Conservation (phyloP, 768 basidiomycete genomes). For the button mushroom (Agaricus bisporus) region DNA sequence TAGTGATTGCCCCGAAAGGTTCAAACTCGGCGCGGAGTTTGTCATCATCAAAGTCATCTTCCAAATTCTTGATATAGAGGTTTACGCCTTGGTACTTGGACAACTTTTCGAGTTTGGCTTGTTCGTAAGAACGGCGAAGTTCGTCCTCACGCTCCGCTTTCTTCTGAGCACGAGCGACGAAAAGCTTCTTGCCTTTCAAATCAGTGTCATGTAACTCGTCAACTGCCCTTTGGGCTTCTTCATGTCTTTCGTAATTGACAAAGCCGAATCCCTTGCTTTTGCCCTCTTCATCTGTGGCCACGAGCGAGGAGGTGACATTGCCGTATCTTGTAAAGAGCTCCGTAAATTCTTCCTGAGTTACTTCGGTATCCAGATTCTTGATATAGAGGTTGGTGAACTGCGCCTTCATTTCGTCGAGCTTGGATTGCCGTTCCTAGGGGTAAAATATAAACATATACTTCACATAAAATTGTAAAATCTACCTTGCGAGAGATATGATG, state of each 20-base stretch:
- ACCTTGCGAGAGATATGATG: constrained; percentile 97
- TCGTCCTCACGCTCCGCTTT: constrained; percentile 98
- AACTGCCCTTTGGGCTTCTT: constrained; percentile 86
- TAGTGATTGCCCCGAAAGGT: constrained; percentile 94
- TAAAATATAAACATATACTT: not conserved
- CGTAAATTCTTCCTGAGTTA: constrained; percentile 82
- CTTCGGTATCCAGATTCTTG: constrained; percentile 90
- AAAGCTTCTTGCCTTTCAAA: constrained; percentile 81
- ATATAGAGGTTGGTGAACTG: constrained; percentile 98
- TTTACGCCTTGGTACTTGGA: constrained; percentile 99
- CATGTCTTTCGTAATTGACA: constrained; percentile 93
- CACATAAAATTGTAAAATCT: constrained; percentile 13
- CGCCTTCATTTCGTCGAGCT: constrained; percentile 95
- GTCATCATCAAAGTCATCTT: constrained; percentile 97
- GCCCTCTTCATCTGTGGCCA: constrained; percentile 81
- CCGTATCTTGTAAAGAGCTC: constrained; percentile 76
- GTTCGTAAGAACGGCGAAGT: constrained; percentile 87
- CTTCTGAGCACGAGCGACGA: constrained; percentile 96
- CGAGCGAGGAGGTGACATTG: constrained; percentile 79
- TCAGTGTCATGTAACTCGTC: constrained; percentile 87
- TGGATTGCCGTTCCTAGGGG: constrained; percentile 87
- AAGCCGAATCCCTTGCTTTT: constrained; percentile 98
- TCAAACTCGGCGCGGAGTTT: constrained; percentile 96
- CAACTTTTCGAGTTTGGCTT: constrained; percentile 93
- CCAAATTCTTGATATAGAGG: constrained; percentile 99